Evolutionary conservation across 2,329 filamentous ascomycete species (phyloP), one percentile per base, ranked within the genome.

Genomic region (Aspergillus viridinutans): DNA sequence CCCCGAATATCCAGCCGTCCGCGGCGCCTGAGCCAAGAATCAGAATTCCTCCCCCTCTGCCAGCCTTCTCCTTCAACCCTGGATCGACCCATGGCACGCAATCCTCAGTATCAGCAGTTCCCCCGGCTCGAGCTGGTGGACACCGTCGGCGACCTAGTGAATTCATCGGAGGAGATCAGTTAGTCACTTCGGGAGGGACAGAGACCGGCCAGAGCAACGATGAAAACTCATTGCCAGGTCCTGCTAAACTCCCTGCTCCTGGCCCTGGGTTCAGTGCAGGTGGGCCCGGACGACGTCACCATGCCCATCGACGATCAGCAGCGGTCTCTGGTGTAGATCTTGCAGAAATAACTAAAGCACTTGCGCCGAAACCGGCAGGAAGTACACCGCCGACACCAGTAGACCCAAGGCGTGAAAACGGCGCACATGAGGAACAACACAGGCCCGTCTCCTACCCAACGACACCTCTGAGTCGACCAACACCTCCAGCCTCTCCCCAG

Each of bases 291-390:
- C 81, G 86, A 59, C 83, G 90, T 64, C 86, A 88, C 17, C 90
- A 95, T 73, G 85, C 84, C 20, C 92, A 97, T 70, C 85, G 90
- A 58, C 85, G 93, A 58, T 96, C 92, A 26, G 82, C 77, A 58
- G 89, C 90, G 4, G 86, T 97, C 52, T 96, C 92, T 1, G 89
- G 86, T 56, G 90, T 93, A 68, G 92, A 97, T 68, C 75, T 96
- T 23, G 81, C 80, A 26, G 77, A 82, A 47, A 80, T 81, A 50
- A 70, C 81, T 17, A 76, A 80, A 49, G 75, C 80, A 21, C 64
- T 75, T 20, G 69, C 69, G n/a, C 60, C 68, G 23, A 72, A 69
- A 54, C 62, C 71, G 52, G 82, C 82, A 5, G 86, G 79, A 65
- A 91, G 87, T 66, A 86, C 87, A 14, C 80, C 81, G 9, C 72